phyloP scores from a whole-genome alignment of 208 protist species.

The Crithidia sp. region DNA sequence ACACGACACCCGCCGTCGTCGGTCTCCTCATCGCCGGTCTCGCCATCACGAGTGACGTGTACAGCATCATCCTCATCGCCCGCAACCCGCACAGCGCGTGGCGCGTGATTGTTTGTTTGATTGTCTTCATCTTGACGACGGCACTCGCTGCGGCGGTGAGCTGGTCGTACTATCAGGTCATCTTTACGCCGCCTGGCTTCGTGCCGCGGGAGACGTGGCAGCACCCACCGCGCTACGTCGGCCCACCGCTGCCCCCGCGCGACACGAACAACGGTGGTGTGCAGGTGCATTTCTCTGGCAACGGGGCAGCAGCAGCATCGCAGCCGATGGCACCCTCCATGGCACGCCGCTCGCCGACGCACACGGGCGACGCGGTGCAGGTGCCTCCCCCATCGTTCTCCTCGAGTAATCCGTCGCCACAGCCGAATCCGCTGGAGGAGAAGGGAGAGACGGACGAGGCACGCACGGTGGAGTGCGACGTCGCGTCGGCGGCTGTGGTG shows the following conservation, averaged over 20 bases:
- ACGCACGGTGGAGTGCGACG: not conserved
- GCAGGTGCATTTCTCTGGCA: not conserved
- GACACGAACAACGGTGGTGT: not conserved
- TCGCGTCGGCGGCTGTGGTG: no score
- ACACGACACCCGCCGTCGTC: slow-evolving; percentile 43
- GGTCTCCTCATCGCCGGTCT: slow-evolving; percentile 46
- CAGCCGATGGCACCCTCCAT: not conserved
- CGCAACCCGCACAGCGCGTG: slow-evolving; percentile 36
- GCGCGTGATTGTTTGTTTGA: slow-evolving; percentile 46
- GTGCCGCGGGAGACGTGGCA: slow-evolving; percentile 53
- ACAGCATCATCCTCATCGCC: slow-evolving; percentile 40
- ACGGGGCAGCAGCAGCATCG: not conserved
- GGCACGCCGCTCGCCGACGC: not conserved
- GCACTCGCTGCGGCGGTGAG: slow-evolving; percentile 20
- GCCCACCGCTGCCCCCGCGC: not conserved
- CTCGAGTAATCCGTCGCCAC: not conserved
- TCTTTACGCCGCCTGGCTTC: slow-evolving; percentile 65
- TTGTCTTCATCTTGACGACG: slow-evolving; percentile 44
- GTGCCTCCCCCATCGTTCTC: not conserved
- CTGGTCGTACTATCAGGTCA: slow-evolving; percentile 49
- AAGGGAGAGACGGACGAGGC: not conserved
- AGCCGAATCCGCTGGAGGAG: not conserved
- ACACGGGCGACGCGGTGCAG: not conserved
- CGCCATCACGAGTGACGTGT: slow-evolving; percentile 33
- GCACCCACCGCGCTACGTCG: slow-evolving; percentile 45